Evolutionary conservation across 2,329 filamentous ascomycete species (phyloP), one percentile per base, ranked within the genome.

Genomic region (Stemphylium lycopersici): DNA sequence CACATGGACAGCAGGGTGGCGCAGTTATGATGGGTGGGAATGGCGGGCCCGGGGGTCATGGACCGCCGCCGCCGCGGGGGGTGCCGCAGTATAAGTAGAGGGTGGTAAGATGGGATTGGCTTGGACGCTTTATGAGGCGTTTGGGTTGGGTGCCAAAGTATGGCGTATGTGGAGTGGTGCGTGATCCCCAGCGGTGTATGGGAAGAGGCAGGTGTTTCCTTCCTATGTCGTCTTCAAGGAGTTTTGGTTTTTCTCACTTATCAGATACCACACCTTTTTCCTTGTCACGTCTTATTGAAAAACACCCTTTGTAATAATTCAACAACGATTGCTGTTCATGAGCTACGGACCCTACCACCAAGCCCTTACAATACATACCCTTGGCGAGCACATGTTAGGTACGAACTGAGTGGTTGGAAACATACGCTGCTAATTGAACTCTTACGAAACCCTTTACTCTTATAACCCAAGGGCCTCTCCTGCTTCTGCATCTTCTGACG

Each of bases 21-120:
- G 60, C 62, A 10, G 61, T 68, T 16, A 64, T 62, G 59, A 70
- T 71, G 68, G 56, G 59, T 22, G 66, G 64, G 37, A 43, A 46
- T 26, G 40, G 38, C 26, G 41, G 41, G 16, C 31, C 22, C 7
- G 47, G 44, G 26, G 44, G 59, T 1, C 34, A 59, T 29, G 58
- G 56, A 2, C 50, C 58, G n/a, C 50, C 58, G n/a, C 58, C 56
- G 15, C 58, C 58, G 8, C 47, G 40, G 24, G 59, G 61, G 0
- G 59, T 59, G 33, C 58, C 59, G 40, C 56, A 61, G 53, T 59
- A 62, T 52, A 59, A 56, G 41, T 59, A 40, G 10, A 2, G 26
- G 12, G 41, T 20, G 29, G 18, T 13, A n/a, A n/a, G 22, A 10
- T 16, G 22, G 22, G n/a, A n/a, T n/a, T 7, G 3, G 24, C 8